Conservation (phyloP, 495 filamentous ascomycete species). For the Penicillium crystallinum region DNA sequence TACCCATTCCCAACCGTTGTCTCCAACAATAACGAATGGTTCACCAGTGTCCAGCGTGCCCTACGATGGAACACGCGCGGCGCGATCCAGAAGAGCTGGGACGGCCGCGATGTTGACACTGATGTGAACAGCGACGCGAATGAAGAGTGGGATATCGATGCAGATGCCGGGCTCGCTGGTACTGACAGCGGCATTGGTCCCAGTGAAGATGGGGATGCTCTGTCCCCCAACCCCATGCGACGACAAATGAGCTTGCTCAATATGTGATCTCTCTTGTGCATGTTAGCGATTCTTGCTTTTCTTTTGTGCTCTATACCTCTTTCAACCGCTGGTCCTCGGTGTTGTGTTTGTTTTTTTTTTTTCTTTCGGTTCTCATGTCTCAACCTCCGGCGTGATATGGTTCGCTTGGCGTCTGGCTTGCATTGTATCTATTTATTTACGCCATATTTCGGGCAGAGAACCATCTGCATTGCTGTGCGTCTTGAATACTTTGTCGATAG, state of each 20-base stretch:
- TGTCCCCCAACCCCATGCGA: conserved; percentile 58
- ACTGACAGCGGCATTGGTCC: conserved; percentile 47
- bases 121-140: conserved; percentile 30
- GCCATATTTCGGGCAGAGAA: neutral
- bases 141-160: conserved; percentile 71
- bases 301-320: conserved; percentile 7
- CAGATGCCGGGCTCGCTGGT: conserved; percentile 56
- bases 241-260: conserved; percentile 61
- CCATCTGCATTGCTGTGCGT: neutral
- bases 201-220: conserved; percentile 59
- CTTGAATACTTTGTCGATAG: neutral
- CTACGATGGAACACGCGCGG: conserved; percentile 89
- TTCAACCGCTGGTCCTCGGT: neutral
- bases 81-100: conserved; percentile 79
- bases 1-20: conserved; percentile 96
- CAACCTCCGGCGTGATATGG: neutral
- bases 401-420: conserved; percentile 1
- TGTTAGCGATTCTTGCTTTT: neutral
- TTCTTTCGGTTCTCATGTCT: neutral
- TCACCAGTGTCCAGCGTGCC: conserved; percentile 84
- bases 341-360: neutral
- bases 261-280: conserved; percentile 26
- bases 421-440: neutral
- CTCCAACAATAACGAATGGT: conserved; percentile 76
- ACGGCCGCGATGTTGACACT: conserved; percentile 32